These are phyloP conservation scores for Fusarium mangiferae DNA, from an alignment of 2,329 filamentous ascomycete genomes.

Conservation along the genomic window DNA sequence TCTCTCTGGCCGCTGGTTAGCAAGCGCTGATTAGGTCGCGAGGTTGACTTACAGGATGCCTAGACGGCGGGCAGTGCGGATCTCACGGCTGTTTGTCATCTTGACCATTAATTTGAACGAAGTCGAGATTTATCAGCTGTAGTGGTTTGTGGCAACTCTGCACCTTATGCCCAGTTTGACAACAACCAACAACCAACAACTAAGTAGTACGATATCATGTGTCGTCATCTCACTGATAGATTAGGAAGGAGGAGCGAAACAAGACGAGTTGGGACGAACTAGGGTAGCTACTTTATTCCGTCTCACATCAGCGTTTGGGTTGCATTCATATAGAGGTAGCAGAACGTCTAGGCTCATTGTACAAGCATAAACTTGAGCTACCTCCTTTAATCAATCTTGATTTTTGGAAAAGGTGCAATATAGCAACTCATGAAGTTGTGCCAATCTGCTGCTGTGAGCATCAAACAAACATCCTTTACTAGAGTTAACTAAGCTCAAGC, in stretches of 20 bases:
- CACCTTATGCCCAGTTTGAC: not conserved
- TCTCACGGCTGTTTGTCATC: conserved; percentile 14
- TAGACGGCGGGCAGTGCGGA: conserved; percentile 39
- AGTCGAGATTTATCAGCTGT: not conserved
- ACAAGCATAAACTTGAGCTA: too few relatives aligned
- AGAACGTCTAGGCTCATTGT: too few relatives aligned
- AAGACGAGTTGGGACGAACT: not conserved
- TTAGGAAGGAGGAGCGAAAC: not conserved
- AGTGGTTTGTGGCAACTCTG: not conserved
- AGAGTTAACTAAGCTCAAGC: not conserved
- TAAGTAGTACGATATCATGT: not conserved
- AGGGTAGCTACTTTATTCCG: not conserved
- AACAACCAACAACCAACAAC: not conserved
- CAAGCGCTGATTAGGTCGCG: not conserved
- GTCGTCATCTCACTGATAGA: conserved; percentile 1
- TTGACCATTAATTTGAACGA: not conserved
- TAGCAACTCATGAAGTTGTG: too few relatives aligned
- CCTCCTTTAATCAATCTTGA: too few relatives aligned
- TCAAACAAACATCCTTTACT: too few relatives aligned
- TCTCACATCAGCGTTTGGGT: conserved; percentile 1
- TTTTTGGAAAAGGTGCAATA: too few relatives aligned
- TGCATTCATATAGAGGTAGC: not conserved
- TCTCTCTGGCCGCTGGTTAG: conserved; percentile 50
- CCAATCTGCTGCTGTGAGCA: too few relatives aligned
- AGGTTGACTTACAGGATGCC: conserved; percentile 39